A percentile compares a stretch with the other conserved stretches of the same genome.
Conservation (phyloP, 768 basidiomycete species). For the Boletus sp. region DNA sequence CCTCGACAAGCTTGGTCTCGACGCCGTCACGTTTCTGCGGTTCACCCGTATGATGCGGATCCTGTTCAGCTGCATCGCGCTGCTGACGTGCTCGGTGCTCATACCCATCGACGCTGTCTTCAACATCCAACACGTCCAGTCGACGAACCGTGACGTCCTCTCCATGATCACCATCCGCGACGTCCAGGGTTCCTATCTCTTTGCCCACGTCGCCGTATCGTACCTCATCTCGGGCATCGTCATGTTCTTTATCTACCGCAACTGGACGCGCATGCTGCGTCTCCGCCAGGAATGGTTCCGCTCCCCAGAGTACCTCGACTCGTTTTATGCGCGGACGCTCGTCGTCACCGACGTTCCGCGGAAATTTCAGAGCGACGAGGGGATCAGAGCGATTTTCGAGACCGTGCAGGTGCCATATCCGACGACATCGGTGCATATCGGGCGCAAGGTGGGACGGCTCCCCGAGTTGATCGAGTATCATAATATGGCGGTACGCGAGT, state of each 20-base stretch:
- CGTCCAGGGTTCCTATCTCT: conserved; percentile 68
- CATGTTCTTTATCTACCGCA: conserved; percentile 65
- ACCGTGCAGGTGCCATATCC: conserved; percentile 80
- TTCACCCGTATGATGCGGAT: conserved; percentile 84
- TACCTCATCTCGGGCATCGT: conserved; percentile 80
- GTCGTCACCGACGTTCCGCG: conserved; percentile 78
- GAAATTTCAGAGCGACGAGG: conserved; percentile 82
- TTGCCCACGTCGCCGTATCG: conserved; percentile 79
- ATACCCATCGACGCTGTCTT: conserved; percentile 86
- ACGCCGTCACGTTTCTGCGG: conserved; percentile 90
- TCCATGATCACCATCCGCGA: conserved; percentile 87
- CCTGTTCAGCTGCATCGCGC: conserved; percentile 63
- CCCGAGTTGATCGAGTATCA: conserved; percentile 91
- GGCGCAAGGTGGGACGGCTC: conserved; percentile 82
- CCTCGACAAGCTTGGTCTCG: conserved; percentile 84
- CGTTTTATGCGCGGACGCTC: conserved; percentile 93
- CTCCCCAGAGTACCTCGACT: conserved; percentile 81
- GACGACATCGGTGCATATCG: conserved; percentile 87
- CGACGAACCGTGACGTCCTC: conserved; percentile 55
- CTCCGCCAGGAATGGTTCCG: conserved; percentile 88
- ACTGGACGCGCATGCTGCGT: conserved; percentile 77
- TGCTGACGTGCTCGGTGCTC: conserved; percentile 67
- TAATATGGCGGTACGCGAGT: conserved; percentile 90
- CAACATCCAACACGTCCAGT: conserved; percentile 67
- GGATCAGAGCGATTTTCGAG: conserved; percentile 74